Base-by-base conservation (phyloP, 176 grass and related monocot genomes). In the Pontederia paniculata region DNA sequence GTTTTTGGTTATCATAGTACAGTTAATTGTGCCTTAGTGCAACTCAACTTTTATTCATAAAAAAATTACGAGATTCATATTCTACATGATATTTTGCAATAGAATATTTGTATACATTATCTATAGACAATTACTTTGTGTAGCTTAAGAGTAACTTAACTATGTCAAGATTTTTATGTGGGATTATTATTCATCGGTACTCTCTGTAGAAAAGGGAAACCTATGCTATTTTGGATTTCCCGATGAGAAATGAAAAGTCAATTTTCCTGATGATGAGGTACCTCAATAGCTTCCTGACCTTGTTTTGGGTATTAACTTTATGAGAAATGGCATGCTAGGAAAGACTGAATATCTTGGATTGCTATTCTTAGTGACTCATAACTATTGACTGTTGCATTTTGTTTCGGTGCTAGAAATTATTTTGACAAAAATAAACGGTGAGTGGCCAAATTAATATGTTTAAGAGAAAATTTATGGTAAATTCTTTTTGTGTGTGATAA, bases 321-420 rank as follows among this genome's bases (percentile, higher is more conserved):
- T 85, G 45, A 81, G 90, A 76, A 82, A 96, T 57, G 90, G 90
- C 67, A 96, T 96, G 82, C 85, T 83, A 76, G 90, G 89, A 69
- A 96, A 96, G 85, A 96, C 70, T 96, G 90, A 85, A 48, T 96
- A 28, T 82, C 84, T n/a, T 82, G 89, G 84, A 85, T 96, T 50
- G 90, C 90, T 42, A 85, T 89, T 23, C 90, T 89, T 66, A 80
- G 85, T 55, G 90, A 96, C 17, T 81, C 85, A 45, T 84, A 85
- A 85, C 71, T 96, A 63, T 63, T 89, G 48, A 86, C 90, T 73
- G 85, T 96, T 86, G 81, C 90, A 70, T 96, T 86, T 81, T 96
- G 83, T 81, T 96, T 96, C 48, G 82, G 90, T 52, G 78, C 90
- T 75, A 84, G 90, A 62, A 89, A 89, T 68, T 82, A 82, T 25